These are phyloP conservation scores for Coix lacrymajobi DNA, from an alignment of 176 grass and related monocot genomes.

Conservation along the genomic window DNA sequence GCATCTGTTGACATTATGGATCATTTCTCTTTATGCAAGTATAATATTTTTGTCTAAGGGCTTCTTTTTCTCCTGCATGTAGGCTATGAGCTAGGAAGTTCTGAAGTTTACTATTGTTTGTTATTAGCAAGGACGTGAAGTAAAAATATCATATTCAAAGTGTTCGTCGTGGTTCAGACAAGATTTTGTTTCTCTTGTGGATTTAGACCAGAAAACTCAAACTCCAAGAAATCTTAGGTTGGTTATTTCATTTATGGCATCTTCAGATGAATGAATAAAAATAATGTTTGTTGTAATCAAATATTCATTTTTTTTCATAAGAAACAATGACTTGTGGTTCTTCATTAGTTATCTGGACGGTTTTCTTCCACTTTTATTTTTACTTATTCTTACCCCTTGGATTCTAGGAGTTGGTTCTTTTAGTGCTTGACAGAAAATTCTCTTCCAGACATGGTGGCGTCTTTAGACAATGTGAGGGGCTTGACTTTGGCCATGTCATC, in stretches of 20 bases:
- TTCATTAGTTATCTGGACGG: not conserved
- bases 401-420: slow-evolving; percentile 23
- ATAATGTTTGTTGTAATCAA: not conserved
- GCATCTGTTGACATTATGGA: not conserved
- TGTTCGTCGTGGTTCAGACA: not conserved
- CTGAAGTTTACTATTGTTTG: not conserved
- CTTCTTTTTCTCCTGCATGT: not conserved
- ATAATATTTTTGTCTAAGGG: not conserved
- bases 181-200: not conserved
- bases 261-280: not conserved
- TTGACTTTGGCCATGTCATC: slow-evolving; percentile 71
- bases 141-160: not conserved
- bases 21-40: not conserved
- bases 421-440: not conserved
- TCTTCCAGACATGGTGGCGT: slow-evolving; percentile 40
- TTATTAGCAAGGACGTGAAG: slow-evolving; percentile 1
- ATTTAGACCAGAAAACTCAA: not conserved
- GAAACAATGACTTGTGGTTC: not conserved
- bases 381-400: slow-evolving; percentile 7
- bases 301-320: not conserved
- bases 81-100: slow-evolving; percentile 14
- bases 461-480: slow-evolving; percentile 65
- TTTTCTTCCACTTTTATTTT: not conserved
- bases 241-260: not conserved
- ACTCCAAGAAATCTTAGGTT: slow-evolving; percentile 9